Evolutionary conservation across 169 alveolate species (phyloP), one percentile per base, ranked within the genome.

Genomic region (Eimeria tenella): DNA sequence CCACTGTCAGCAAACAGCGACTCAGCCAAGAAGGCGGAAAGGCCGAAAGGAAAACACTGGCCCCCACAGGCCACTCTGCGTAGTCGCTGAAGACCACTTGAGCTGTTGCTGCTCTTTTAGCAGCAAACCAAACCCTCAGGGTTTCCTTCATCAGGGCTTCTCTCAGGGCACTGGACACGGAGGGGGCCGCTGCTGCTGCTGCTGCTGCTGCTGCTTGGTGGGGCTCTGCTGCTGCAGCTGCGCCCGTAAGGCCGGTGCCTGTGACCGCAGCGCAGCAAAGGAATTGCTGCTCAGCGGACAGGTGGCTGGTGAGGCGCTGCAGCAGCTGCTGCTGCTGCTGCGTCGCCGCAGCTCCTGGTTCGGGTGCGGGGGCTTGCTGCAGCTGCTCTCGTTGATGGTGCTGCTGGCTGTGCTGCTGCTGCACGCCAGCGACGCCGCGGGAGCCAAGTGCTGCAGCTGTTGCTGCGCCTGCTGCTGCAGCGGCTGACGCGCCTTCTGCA

Each of bases 21-120:
- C 68, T 56, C 17, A 90, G 65, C 74, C 90, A 63, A 60, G 86
- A 58, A 9, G 94, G 90, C 5, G 94, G 94, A 53, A 90, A 90
- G 10, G 94, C 90, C 21, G 84, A 0, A 3, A 90, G 31, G 15
- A 90, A 90, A 8, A 90, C 94, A 8, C 31, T 25, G 15, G 83
- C 17, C 17, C 84, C 94, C 0, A 74, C 79, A 13, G 94, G 90
- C 73, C 86, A 58, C 74, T 77, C 90, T 5, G 65, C 94, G 50
- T 53, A 77, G 50, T 90, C 90, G n/a, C 63, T 15, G 62, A 21
- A 77, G 1, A 90, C 15, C n/a, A 50, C 90, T 5, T 49, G 74
- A 11, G 84, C 94, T 10, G 89, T n/a, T 15, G 81, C 87, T 11
- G 90, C 81, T 7, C 94, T n/a, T 25, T 42, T 68, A 19, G 90